These are phyloP conservation scores for Scenedesmus sp. DNA, from an alignment of 163 green algal genomes.

Conservation along the genomic window DNA sequence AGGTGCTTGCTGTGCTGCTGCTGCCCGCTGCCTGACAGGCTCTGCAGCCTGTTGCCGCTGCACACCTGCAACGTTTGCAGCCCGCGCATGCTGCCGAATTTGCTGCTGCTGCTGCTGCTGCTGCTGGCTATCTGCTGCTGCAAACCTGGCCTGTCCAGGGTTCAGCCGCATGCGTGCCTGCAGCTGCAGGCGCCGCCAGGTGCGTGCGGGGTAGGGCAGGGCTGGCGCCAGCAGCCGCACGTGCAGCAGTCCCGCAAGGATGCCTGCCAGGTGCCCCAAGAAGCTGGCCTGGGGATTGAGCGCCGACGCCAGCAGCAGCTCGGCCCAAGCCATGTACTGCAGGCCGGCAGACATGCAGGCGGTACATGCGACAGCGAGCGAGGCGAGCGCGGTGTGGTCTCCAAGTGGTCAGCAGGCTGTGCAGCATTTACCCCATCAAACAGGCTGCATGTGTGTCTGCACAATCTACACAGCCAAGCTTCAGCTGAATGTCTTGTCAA, in stretches of 20 bases:
- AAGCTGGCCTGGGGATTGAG: slow-evolving; percentile 79
- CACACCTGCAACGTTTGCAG: neutral
- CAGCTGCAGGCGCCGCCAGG: neutral
- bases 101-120: neutral
- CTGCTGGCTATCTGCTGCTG: neutral
- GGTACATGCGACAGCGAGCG: neutral
- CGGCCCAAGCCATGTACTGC: slow-evolving; percentile 73
- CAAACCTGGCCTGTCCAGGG: neutral
- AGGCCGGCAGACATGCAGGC: neutral
- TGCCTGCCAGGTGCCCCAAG: slow-evolving; percentile 81
- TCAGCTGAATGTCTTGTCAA: neutral
- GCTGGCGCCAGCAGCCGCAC: slow-evolving; percentile 56
- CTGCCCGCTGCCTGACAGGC: neutral
- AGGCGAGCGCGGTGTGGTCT: too few relatives aligned
- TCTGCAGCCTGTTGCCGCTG: neutral
- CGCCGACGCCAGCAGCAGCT: slow-evolving; percentile 79
- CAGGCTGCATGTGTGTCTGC: neutral
- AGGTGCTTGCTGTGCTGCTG: neutral
- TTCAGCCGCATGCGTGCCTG: neutral
- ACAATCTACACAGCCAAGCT: neutral
- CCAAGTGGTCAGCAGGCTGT: neutral
- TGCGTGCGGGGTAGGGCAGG: neutral
- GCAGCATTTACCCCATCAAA: neutral
- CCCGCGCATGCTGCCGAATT: neutral
- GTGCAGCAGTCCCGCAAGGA: slow-evolving; percentile 81